phyloP scores from a whole-genome alignment of 768 basidiomycete genomes.

The Amanita exitialis region DNA sequence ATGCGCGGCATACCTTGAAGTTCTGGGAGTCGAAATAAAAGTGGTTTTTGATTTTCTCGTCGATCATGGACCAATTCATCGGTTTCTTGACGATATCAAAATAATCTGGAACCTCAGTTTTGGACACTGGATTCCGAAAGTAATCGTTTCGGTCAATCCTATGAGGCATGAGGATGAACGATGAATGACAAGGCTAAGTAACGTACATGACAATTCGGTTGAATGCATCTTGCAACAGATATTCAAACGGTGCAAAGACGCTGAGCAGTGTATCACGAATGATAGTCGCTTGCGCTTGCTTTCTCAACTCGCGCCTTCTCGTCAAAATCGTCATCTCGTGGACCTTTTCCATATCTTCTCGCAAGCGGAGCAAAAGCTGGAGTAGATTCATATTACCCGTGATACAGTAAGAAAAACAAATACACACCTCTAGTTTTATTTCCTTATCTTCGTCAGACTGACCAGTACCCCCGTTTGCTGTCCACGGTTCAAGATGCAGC shows the following conservation, averaged over 20 bases:
- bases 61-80: conserved; percentile 84
- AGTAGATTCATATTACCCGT: neutral
- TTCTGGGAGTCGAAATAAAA: conserved; percentile 70
- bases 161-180: neutral
- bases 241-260: conserved; percentile 60
- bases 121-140: conserved; percentile 80
- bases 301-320: conserved; percentile 74
- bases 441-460: conserved; percentile 78
- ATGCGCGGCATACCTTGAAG: conserved; percentile 47
- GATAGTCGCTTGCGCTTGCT: conserved; percentile 57
- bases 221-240: conserved; percentile 50
- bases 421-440: conserved; percentile 69
- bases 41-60: conserved; percentile 69
- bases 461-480: conserved; percentile 54
- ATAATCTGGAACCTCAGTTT: conserved; percentile 78
- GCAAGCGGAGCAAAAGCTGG: conserved; percentile 50
- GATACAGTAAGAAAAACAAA: neutral
- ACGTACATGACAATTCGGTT: conserved; percentile 64
- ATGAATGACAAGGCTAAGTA: neutral
- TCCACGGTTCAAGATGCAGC: conserved; percentile 96
- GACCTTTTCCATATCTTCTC: conserved; percentile 69
- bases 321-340: conserved; percentile 55
- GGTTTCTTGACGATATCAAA: conserved; percentile 78
- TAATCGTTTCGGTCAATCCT: conserved; percentile 67
- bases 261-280: conserved; percentile 56